phyloP scores from a whole-genome alignment of 163 green algal genomes.

The Volvox carteri region DNA sequence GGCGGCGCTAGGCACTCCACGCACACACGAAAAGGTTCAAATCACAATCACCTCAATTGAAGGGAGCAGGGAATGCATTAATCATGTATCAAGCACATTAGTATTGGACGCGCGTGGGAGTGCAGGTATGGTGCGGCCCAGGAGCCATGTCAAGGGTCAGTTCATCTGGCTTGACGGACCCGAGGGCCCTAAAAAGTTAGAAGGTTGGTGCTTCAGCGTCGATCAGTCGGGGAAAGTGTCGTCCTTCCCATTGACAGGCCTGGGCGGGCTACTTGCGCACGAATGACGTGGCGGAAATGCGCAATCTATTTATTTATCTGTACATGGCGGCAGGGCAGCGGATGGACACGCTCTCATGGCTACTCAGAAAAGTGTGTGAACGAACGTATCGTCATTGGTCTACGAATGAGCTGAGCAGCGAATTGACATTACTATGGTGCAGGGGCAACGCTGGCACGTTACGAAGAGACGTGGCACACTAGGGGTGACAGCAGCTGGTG shows the following conservation, averaged over 20 bases:
- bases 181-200: slow-evolving; percentile 26
- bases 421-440: slow-evolving; percentile 57
- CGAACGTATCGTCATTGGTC: slow-evolving; percentile 52
- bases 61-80: not conserved
- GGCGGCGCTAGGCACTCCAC: too few relatives aligned
- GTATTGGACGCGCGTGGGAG: too few relatives aligned
- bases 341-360: not conserved
- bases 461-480: too few relatives aligned
- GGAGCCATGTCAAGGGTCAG: slow-evolving; percentile 53
- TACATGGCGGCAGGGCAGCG: not conserved
- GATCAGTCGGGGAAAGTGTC: slow-evolving; percentile 65
- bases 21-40: slow-evolving; percentile 60
- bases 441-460: too few relatives aligned
- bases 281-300: too few relatives aligned
- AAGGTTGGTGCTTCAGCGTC: slow-evolving; percentile 51
- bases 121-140: not conserved
- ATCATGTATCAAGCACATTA: too few relatives aligned
- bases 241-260: slow-evolving; percentile 46
- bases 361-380: slow-evolving; percentile 59
- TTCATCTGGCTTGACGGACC: slow-evolving; percentile 60
- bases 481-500: too few relatives aligned
- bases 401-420: slow-evolving; percentile 66
- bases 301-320: too few relatives aligned
- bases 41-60: slow-evolving; percentile 46
- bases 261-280: too few relatives aligned